phyloP scores from a whole-genome alignment of 1,284 basidiomycete genomes.

The Trichosporon ovoides region DNA sequence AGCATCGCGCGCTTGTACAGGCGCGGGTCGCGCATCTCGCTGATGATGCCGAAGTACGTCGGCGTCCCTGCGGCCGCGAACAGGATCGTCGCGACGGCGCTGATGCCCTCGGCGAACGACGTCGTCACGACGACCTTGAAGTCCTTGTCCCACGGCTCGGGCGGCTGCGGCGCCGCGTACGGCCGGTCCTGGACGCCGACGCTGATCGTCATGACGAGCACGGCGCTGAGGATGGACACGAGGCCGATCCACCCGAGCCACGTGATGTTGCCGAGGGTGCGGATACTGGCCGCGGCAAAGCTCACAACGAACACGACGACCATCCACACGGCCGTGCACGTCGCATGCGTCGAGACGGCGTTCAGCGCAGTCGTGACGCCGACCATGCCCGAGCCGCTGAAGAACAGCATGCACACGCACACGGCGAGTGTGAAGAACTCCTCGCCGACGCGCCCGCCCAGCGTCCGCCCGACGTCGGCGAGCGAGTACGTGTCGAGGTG shows the following conservation, averaged over 20 bases:
- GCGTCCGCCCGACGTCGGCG: conserved; percentile 29
- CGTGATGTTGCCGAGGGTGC: conserved; percentile 43
- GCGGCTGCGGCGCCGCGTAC: conserved; percentile 23
- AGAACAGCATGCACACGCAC: conserved; percentile 20
- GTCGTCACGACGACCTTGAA: conserved; percentile 24
- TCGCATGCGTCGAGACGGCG: conserved; percentile 39
- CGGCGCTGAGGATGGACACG: conserved; percentile 34
- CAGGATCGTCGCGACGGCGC: conserved; percentile 40
- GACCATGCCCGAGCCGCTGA: conserved; percentile 25
- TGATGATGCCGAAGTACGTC: conserved; percentile 24
- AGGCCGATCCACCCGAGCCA: conserved; percentile 45
- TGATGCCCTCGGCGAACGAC: conserved; percentile 39
- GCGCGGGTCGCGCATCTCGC: conserved; percentile 35
- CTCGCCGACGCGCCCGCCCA: conserved; percentile 17
- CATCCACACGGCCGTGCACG: conserved; percentile 45
- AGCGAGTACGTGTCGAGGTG: conserved; percentile 27
- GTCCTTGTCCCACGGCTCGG: conserved; percentile 31
- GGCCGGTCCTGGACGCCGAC: conserved; percentile 46
- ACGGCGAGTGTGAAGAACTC: conserved; percentile 21
- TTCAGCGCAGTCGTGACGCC: conserved; percentile 47
- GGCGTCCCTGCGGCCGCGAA: conserved; percentile 38
- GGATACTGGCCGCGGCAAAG: conserved; percentile 35
- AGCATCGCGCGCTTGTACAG: conserved; percentile 31
- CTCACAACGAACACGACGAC: conserved; percentile 35
- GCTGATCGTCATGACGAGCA: conserved; percentile 44